Evolutionary conservation across 1,284 basidiomycete species (phyloP), one percentile per base, ranked within the genome.

Genomic region (Pisolithus thermaeus): DNA sequence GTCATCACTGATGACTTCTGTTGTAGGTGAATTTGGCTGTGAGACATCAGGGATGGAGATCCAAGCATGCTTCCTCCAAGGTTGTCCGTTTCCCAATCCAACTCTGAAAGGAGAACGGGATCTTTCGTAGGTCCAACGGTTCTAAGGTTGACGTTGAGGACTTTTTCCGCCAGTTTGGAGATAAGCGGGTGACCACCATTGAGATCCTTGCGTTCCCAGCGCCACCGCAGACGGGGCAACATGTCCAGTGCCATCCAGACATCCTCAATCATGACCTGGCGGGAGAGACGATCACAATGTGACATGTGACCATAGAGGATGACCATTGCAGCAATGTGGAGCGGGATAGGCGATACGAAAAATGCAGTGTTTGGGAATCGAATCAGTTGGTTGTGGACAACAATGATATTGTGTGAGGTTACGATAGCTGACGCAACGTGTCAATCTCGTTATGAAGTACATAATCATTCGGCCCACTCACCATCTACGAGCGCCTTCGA

Each of bases 251-350:
- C 89, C 67, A 87, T 80, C 80, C 84, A 87, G 20, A 91, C 78
- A 60, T 91, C 88, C 64, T 90, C 84, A 36, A 87, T 72, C 40
- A 85, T 87, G 43, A 80, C 76, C 51, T 81, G 72, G 30, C 74
- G 75, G 1, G 82, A 68, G 20, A 90, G 74, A 32, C 76, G 76
- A 30, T 86, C 79, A 56, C 84, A 86, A 49, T 80, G 79, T 7
- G 84, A 87, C 78, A 89, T 88, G 61, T 86, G 84, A 0, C 89
- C 89, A 62, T 84, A 91, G 9, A 91, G 73, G 52, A 91, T 90
- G 52, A 91, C 85, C 87, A 91, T 90, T 6, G 89, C 88, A 0
- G 88, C 85, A 52, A 90, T 89, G 64, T 91, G 88, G 35, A 91
- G 73, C 27, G 89, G 89, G 54, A 87, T 88, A 1, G 89, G 88